These are phyloP conservation scores for Chaetoceros tenuissimus DNA, from an alignment of 108 stramenopile genomes.

Conservation along the genomic window DNA sequence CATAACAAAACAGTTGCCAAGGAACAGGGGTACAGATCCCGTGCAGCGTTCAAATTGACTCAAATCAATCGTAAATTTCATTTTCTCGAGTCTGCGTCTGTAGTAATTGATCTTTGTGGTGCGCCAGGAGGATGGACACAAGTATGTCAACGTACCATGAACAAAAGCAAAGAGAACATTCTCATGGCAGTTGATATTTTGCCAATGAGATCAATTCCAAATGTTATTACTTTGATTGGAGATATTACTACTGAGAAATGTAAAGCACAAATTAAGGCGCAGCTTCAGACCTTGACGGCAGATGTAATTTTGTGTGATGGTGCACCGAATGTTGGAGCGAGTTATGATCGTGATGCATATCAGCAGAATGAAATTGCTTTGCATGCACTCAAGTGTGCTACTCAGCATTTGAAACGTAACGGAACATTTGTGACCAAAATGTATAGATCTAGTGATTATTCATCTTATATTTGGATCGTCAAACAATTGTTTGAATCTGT, in stretches of 20 bases:
- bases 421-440: conserved; percentile 97
- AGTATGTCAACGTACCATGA: conserved; percentile 79
- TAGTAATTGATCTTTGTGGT: conserved; percentile 96
- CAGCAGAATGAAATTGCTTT: conserved; percentile 96
- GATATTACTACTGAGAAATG: conserved; percentile 98
- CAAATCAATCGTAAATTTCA: conserved; percentile 98
- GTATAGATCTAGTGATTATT: conserved; percentile 96
- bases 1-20: conserved; percentile 79
- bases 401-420: conserved; percentile 77
- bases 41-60: conserved; percentile 96
- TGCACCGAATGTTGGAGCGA: conserved; percentile 98
- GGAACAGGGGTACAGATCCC: conserved; percentile 94
- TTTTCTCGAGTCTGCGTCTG: conserved; percentile 67
- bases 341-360: conserved; percentile 95
- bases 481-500: conserved; percentile 90
- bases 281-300: conserved; percentile 66
- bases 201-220: conserved; percentile 81
- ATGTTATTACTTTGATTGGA: conserved; percentile 88
- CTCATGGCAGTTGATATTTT: conserved; percentile 97
- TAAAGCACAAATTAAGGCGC: conserved; percentile 67
- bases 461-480: conserved; percentile 91
- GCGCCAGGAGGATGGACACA: conserved; percentile 99
- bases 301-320: conserved; percentile 99
- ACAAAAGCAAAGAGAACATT: conserved; percentile 25
- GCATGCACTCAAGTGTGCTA: conserved; percentile 92